Evolutionary conservation across 768 basidiomycete species (phyloP).

Genomic region (Sarcomyxa edulis): DNA sequence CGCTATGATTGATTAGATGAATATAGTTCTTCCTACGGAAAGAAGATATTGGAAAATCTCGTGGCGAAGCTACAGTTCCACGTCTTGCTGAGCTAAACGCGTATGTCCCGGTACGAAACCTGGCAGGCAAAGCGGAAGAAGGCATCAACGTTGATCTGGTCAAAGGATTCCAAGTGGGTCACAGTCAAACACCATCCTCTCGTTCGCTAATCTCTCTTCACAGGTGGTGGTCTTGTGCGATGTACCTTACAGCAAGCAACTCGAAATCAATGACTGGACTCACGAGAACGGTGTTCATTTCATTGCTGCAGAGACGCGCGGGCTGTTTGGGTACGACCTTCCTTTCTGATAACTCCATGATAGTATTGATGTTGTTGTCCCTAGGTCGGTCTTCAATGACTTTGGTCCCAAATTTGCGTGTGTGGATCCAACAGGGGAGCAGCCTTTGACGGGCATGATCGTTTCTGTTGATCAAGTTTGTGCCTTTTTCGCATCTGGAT

Average conservation of each 20-base stretch:
- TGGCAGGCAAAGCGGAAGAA: constrained; percentile 75
- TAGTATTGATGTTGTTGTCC: constrained; percentile 5
- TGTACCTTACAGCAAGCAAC: constrained; percentile 69
- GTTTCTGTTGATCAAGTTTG: constrained; percentile 84
- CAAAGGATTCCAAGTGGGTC: constrained; percentile 79
- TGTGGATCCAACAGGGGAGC: constrained; percentile 97
- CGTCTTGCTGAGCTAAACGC: constrained; percentile 91
- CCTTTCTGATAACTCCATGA: too few relatives aligned
- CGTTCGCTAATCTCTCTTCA: constrained; percentile 4
- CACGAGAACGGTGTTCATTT: constrained; percentile 87
- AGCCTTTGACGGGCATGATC: constrained; percentile 91
- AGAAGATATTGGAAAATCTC: constrained; percentile 81
- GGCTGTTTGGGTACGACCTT: constrained; percentile 80
- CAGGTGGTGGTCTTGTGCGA: constrained; percentile 90
- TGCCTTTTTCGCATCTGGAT: constrained; percentile 2
- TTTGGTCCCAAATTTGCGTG: constrained; percentile 94
- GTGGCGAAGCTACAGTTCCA: constrained; percentile 82
- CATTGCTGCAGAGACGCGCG: constrained; percentile 85
- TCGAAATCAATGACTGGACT: constrained; percentile 96
- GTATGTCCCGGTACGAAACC: constrained; percentile 88
- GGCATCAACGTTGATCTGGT: constrained; percentile 77
- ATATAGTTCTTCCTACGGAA: constrained; percentile 87
- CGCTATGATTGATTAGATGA: constrained; percentile 11
- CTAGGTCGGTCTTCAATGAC: constrained; percentile 91
- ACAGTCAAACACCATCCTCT: not conserved